Evolutionary conservation across 768 basidiomycete species (phyloP), one percentile per base, ranked within the genome.

Genomic region (Solioccasus polychromus): DNA sequence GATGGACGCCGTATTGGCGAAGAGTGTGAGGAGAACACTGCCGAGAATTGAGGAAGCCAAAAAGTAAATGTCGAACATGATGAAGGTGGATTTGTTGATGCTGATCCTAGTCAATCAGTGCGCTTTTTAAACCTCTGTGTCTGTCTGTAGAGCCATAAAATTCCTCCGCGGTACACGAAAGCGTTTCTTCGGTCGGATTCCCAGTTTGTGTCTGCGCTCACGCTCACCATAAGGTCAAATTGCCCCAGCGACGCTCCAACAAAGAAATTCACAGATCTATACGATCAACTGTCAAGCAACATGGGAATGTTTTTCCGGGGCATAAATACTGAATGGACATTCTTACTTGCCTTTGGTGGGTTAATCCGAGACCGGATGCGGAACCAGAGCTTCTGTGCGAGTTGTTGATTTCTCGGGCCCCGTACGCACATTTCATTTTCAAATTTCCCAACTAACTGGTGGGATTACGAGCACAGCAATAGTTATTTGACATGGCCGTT

Each of bases 1-100:
- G 26, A 36, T 19, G 8, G 51, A 50, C 11, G 39, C 52, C 9
- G 14, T 36, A 36, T 58, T 47, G 37, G 48, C 47, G 17, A 53
- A 20, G 20, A 57, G 22, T 24, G 42, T 50, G 24, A 57, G 42
- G 34, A 50, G n/a, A 46, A 57, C 50, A 19, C 46, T 48, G 8
- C 56, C 52, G 8, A 58, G 28, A 37, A 54, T 31, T 4, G 51
- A 53, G 4, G 45, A 28, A 36, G 51, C 51, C 28, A 47, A 22
- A 26, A 35, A 39, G 30, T 47, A 43, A 38, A 52, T 41, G 24
- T 57, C 47, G 7, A 53, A 29, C 55, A 56, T 56, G 26, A 39
- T 35, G 29, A 32, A 22, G 22, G 35, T 12, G 6, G 20, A 17
- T 31, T 14, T 36, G 10, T 8, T 46, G 47, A 24, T 46, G n/a